phyloP scores from a whole-genome alignment of 768 basidiomycete species.

The Mycena pura region DNA sequence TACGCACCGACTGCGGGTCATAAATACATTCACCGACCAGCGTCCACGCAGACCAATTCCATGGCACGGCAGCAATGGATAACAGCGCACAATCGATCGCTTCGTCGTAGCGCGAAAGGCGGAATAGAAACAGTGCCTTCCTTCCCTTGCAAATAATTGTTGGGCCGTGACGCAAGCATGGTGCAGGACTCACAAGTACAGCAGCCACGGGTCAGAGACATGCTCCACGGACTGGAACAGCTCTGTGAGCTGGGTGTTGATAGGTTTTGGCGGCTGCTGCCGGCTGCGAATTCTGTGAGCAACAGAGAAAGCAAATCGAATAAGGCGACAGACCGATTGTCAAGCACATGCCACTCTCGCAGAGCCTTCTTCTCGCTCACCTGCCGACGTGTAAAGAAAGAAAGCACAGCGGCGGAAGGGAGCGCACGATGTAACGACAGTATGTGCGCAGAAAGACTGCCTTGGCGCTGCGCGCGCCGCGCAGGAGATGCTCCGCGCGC shows the following conservation, averaged over 20 bases:
- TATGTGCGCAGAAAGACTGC: constrained; percentile 23
- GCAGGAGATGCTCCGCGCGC: constrained; percentile 59
- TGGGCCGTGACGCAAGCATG: constrained; percentile 1
- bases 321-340: constrained; percentile 52
- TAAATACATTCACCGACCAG: constrained; percentile 61
- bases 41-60: constrained; percentile 80
- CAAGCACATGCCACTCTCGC: constrained; percentile 66
- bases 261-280: constrained; percentile 54
- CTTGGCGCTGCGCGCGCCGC: constrained; percentile 53
- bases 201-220: constrained; percentile 63
- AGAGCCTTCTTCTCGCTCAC: constrained; percentile 55
- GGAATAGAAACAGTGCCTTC: constrained; percentile 67
- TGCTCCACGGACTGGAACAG: constrained; percentile 55
- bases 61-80: constrained; percentile 63
- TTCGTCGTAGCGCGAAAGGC: constrained; percentile 63
- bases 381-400: not conserved
- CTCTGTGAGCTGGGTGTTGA: constrained; percentile 52
- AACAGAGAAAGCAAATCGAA: not conserved
- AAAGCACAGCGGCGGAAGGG: not conserved
- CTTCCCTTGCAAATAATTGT: constrained; percentile 38
- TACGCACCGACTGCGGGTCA: constrained; percentile 62
- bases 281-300: constrained; percentile 37
- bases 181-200: constrained; percentile 61
- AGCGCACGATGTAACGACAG: constrained; percentile 23
- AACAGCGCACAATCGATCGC: constrained; percentile 66